Evolutionary conservation across 2,329 filamentous ascomycete genomes (phyloP), one percentile per base, ranked within the genome.

Genomic region (Aureobasidium sp.): DNA sequence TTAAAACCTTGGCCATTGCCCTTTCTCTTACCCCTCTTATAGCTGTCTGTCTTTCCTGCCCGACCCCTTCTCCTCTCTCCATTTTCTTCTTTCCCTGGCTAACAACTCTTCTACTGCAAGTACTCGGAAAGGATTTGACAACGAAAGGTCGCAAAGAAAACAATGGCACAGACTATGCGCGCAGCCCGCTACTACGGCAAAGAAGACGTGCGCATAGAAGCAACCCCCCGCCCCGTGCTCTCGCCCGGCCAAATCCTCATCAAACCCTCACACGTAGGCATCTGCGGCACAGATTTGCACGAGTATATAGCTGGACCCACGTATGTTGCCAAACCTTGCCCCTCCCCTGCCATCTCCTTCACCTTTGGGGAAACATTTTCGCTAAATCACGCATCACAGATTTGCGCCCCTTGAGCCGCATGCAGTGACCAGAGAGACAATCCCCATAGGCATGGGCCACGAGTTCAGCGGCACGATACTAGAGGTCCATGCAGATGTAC

Each of bases 401-500:
- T 79, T 82, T 71, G 77, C 79, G 1, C 82, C 83, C 2, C 68
- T 69, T 7, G 71, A 70, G 7, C 82, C 84, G 0, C 85, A 88
- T 67, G 79, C 79, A 1, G 71, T 87, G 25, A 87, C 84, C 0
- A 75, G 79, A 36, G 82, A 83, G 62, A 76, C 75, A 0, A 77
- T 64, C 6, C 63, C 63, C 6, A 62, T 64, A 17, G 55, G 49
- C 0, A 75, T 88, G 11, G 86, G 86, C 29, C 86, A 88, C 68
- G 86, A 88, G 68, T 85, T 88, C 71, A 82, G 79, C 3, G 86
- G 85, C 12, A 78, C 79, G 1, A 75, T 88, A 36, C 76, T 79
- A 12, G 82, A 86, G 66, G 73, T 87, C n/a, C 85, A 85, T 0
- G 68, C 75, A 0, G 77, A 73, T 1, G 79, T 84, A 1, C 71